A percentile compares a stretch with the other conserved stretches of the same genome.
phyloP scores from a whole-genome alignment of 352 stramenopile species.

The Peronosclerospora sorghi region DNA sequence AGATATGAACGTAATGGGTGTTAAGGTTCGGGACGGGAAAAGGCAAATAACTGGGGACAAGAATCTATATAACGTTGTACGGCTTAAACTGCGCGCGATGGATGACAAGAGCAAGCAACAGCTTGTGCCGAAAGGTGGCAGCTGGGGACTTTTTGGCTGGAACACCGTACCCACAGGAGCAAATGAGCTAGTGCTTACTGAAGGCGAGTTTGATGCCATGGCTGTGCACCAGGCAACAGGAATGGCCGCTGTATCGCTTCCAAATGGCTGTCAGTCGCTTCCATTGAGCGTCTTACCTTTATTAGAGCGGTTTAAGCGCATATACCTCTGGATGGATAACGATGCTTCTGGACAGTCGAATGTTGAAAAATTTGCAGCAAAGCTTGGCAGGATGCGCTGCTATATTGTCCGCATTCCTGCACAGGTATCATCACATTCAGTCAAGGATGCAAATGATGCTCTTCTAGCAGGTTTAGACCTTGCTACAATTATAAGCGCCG shows the following conservation, averaged over 20 bases:
- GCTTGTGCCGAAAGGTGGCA: slow-evolving; percentile 86
- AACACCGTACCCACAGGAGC: slow-evolving; percentile 88
- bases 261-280: slow-evolving; percentile 95
- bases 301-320: slow-evolving; percentile 93
- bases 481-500: slow-evolving; percentile 66
- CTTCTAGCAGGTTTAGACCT: slow-evolving; percentile 87
- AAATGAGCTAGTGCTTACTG: slow-evolving; percentile 92
- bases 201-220: slow-evolving; percentile 96
- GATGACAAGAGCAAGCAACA: slow-evolving; percentile 83
- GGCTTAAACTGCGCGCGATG: slow-evolving; percentile 77
- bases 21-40: slow-evolving; percentile 34
- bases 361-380: slow-evolving; percentile 93
- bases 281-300: slow-evolving; percentile 91
- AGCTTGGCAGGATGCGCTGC: slow-evolving; percentile 87
- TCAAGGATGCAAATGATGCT: slow-evolving; percentile 99
- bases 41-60: slow-evolving; percentile 30
- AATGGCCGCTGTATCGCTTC: slow-evolving; percentile 88
- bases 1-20: slow-evolving; percentile 81
- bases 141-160: slow-evolving; percentile 98
- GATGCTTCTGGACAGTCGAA: slow-evolving; percentile 91
- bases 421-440: slow-evolving; percentile 21
- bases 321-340: slow-evolving; percentile 99
- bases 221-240: slow-evolving; percentile 94
- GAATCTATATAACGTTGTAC: slow-evolving; percentile 69
- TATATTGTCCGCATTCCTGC: slow-evolving; percentile 84